These are phyloP conservation scores for Telfairia occidentalis DNA, from an alignment of 331 rosid genomes.

Conservation along the genomic window DNA sequence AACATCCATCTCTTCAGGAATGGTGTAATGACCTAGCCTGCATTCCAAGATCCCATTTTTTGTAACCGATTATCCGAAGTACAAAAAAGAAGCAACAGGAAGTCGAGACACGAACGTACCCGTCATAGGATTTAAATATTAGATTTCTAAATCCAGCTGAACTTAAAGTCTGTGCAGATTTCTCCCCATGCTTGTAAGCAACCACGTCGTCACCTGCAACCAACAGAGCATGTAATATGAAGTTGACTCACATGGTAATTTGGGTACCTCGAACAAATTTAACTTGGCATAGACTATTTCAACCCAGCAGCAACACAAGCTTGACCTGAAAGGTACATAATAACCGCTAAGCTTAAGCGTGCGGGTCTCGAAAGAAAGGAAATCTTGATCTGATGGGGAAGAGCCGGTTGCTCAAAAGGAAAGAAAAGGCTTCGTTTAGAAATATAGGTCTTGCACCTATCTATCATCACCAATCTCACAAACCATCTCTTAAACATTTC, in stretches of 20 bases:
- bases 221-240: background rate
- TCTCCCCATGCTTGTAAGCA: constrained; percentile 62
- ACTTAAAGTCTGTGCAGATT: constrained; percentile 58
- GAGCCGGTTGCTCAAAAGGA: background rate
- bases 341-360: background rate
- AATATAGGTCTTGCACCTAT: background rate
- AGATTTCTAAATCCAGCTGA: constrained; percentile 78
- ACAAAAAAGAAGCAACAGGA: background rate
- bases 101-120: constrained; percentile 28
- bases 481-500: background rate
- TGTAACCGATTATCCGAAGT: background rate
- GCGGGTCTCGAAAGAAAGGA: background rate
- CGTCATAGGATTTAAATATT: constrained; percentile 56
- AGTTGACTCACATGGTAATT: background rate
- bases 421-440: background rate
- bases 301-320: background rate
- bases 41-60: constrained; percentile 11
- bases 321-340: background rate
- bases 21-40: constrained; percentile 88
- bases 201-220: constrained; percentile 78
- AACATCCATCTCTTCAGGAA: constrained; percentile 85
- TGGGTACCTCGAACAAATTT: background rate
- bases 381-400: background rate
- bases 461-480: background rate
- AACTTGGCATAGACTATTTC: background rate